Conservation (phyloP, 2,329 filamentous ascomycete genomes). For the Albifimbria verrucaria region DNA sequence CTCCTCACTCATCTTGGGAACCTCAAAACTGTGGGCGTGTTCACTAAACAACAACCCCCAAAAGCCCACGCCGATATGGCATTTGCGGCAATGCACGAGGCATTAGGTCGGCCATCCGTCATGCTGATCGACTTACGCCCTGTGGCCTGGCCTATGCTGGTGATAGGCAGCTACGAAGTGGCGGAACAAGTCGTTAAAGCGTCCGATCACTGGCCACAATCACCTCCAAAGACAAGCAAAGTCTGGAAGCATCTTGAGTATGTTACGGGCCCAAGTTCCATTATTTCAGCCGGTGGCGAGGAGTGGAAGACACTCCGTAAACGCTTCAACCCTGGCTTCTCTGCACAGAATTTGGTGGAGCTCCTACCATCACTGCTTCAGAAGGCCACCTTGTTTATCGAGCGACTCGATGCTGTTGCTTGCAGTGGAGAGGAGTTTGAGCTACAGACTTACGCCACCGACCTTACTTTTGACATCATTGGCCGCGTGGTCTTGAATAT, state of each 20-base stretch:
- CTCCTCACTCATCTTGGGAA: background rate
- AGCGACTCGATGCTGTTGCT: conserved; percentile 15
- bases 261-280: background rate
- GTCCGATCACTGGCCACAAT: conserved; percentile 26
- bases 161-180: conserved; percentile 28
- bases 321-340: conserved; percentile 33
- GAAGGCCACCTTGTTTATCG: conserved; percentile 22
- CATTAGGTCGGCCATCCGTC: conserved; percentile 27
- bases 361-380: conserved; percentile 31
- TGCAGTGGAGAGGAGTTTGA: conserved; percentile 19
- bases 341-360: conserved; percentile 31
- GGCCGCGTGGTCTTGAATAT: conserved; percentile 28
- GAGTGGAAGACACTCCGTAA: conserved; percentile 22
- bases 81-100: conserved; percentile 20
- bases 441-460: conserved; percentile 21
- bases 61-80: background rate
- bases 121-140: conserved; percentile 33
- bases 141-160: conserved; percentile 23
- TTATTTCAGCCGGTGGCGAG: conserved; percentile 3
- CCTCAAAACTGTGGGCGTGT: background rate
- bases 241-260: conserved; percentile 3
- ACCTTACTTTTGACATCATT: conserved; percentile 36
- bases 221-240: conserved; percentile 24
- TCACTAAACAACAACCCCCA: background rate
- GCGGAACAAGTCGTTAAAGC: conserved; percentile 33